Percentiles rank a stretch among this genome's conserved stretches.
These are phyloP conservation scores for Coniferiporia sulphurascens DNA, from an alignment of 1,284 basidiomycete genomes.

Conservation along the genomic window DNA sequence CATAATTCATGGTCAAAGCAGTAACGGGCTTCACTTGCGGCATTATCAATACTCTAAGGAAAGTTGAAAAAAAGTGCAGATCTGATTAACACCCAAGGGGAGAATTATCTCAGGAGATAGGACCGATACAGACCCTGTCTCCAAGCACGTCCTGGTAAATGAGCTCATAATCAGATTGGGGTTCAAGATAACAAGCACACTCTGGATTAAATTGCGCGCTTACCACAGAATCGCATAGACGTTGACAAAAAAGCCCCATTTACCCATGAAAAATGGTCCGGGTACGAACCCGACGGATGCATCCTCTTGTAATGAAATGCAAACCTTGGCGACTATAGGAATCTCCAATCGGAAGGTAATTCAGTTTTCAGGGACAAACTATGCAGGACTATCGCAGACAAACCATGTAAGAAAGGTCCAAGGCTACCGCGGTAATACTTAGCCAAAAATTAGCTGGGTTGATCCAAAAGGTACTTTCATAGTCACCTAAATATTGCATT, in stretches of 20 bases:
- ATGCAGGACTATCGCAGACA: background rate
- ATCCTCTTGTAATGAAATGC: constrained; percentile 13
- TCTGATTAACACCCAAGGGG: background rate
- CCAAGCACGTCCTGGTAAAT: constrained; percentile 19
- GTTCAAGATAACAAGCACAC: background rate
- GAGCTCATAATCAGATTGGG: background rate
- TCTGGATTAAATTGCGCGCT: background rate
- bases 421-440: constrained; percentile 23
- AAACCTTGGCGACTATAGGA: constrained; percentile 20
- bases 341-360: constrained; percentile 13
- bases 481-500: constrained; percentile 23
- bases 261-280: constrained; percentile 22
- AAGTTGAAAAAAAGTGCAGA: too few relatives aligned
- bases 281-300: constrained; percentile 18
- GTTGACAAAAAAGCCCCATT: constrained; percentile 21
- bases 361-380: background rate
- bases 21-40: constrained; percentile 23
- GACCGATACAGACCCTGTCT: constrained; percentile 19
- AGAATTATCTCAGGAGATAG: background rate
- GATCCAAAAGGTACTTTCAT: background rate
- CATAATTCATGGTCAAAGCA: constrained; percentile 24
- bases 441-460: background rate
- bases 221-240: constrained; percentile 22
- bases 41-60: constrained; percentile 21
- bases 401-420: constrained; percentile 22